Percentiles rank a stretch among this genome's conserved stretches.
phyloP scores from a whole-genome alignment of 441 rosid species.

The Jatropha podagrica region DNA sequence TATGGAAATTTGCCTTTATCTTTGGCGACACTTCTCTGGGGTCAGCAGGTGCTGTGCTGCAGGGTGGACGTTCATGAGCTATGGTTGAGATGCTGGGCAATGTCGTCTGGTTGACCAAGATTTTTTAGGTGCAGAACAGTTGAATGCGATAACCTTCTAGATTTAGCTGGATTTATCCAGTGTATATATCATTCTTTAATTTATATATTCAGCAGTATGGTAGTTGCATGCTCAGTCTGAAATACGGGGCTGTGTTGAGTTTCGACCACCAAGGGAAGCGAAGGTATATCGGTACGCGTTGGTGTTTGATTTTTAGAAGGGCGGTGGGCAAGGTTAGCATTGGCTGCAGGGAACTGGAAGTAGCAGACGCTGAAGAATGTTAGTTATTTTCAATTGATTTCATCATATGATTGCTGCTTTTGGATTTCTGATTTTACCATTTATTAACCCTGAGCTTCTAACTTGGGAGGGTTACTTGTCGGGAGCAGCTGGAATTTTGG shows the following conservation, averaged over 20 bases:
- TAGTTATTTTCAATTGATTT: not conserved
- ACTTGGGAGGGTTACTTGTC: not conserved
- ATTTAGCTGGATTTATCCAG: not conserved
- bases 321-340: not conserved
- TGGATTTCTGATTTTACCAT: not conserved
- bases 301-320: not conserved
- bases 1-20: not conserved
- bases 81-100: slow-evolving; percentile 3
- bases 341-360: not conserved
- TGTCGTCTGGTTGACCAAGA: not conserved
- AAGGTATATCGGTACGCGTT: not conserved
- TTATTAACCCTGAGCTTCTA: not conserved
- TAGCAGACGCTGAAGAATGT: not conserved
- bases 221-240: not conserved
- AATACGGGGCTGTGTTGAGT: not conserved
- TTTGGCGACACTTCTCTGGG: slow-evolving; percentile 10
- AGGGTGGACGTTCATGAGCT: not conserved
- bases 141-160: not conserved
- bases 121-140: not conserved
- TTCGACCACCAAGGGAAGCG: not conserved
- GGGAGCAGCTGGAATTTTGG: not conserved
- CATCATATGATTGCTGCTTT: not conserved
- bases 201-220: not conserved
- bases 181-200: slow-evolving; percentile 22
- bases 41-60: slow-evolving; percentile 1